Evolutionary conservation across 2,329 filamentous ascomycete species (phyloP).

Genomic region (Phoma sp.): DNA sequence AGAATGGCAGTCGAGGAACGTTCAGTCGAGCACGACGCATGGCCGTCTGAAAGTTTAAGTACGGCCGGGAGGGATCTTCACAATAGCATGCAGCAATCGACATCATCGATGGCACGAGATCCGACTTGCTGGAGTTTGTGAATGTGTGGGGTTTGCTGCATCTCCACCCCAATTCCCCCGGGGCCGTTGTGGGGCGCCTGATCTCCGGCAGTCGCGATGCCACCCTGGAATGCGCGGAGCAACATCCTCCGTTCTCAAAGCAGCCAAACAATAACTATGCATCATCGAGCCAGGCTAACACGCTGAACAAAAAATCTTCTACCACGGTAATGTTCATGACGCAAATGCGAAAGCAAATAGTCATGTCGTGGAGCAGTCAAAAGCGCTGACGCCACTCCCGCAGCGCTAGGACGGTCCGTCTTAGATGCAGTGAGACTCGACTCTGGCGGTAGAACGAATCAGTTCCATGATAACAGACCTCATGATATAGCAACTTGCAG

Average conservation of each 20-base stretch:
- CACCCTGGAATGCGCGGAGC: conserved; percentile 1
- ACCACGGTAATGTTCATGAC: background rate
- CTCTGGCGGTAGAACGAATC: background rate
- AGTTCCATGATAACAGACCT: background rate
- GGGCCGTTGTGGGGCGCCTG: conserved; percentile 12
- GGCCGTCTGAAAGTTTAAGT: background rate
- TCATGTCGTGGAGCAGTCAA: background rate
- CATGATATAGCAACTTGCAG: background rate
- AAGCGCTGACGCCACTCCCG: background rate
- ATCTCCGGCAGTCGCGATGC: conserved; percentile 8
- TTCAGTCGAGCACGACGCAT: background rate
- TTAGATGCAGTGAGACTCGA: background rate
- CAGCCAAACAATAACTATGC: background rate
- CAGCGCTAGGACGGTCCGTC: background rate
- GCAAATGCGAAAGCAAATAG: no score
- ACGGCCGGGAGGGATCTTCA: background rate
- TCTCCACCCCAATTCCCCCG: conserved; percentile 3
- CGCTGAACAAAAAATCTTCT: background rate
- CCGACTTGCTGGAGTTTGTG: conserved; percentile 19
- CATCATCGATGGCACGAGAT: conserved; percentile 19
- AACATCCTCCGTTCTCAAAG: background rate
- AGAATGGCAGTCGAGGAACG: no score
- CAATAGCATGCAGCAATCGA: conserved; percentile 9
- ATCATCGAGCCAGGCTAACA: background rate
- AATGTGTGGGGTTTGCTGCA: conserved; percentile 20